Base-by-base conservation (phyloP, 345 rosid species). In the Dipteronia dyeriana region DNA sequence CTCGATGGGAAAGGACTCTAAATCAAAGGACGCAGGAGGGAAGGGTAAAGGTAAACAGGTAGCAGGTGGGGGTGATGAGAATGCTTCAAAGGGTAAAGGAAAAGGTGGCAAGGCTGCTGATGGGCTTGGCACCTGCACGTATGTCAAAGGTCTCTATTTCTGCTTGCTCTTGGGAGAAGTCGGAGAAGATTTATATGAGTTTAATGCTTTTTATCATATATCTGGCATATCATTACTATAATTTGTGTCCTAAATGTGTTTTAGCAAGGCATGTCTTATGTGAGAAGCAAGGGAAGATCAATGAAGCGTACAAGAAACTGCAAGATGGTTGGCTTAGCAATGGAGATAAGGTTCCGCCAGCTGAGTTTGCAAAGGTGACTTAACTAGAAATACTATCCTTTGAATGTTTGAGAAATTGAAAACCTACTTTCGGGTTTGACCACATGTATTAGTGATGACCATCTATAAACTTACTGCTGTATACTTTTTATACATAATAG, bases 51-150 rank as follows among this genome's bases (percentile, higher is more conserved):
- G 92, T 71, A 95, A 95, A 86, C 92, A 90, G 78, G 86, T 93
- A 2, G 94, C 86, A 41, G 86, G 88, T 79, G 91, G 91, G 22
- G 83, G 92, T 74, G 98, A 92, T 59, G 98, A 91, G 66, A 76
- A 70, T 31, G 76, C 85, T 80, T 79, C 98, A 17, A 93, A 93
- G 89, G 99, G 99, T 19, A 95, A 95, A 88, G 99, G 99, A 51
- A 95, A 95, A 87, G 82, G 86, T 14, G 95, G 97, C 47, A 95
- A 95, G 84, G 87, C 90, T 25, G 85, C 90, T 2, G 97, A 95
- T 81, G 98, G 97, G 60, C 98, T 93, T 4, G 97, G 99, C 38
- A 95, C 99, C 38, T 95, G 99, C 88, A 95, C 99, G 23, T 93
- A 93, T 75, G 97, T 95, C 68, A 95, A 93, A 92, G 99, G 99